Base-by-base conservation (phyloP, 139 green algal genomes). In the Micractinium sp. region DNA sequence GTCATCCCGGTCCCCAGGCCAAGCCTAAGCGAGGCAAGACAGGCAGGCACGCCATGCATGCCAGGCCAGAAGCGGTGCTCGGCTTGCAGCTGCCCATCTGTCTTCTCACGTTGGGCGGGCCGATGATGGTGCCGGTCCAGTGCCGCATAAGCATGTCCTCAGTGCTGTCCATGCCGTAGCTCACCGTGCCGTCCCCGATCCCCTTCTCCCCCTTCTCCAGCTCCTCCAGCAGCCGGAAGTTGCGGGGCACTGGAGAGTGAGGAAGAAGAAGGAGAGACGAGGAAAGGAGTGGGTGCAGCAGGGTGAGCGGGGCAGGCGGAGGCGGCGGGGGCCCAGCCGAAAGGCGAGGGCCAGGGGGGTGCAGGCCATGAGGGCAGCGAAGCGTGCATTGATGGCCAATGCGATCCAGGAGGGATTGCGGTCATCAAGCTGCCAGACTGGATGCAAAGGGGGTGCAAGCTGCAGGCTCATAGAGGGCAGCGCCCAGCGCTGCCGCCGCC, bases 51-150 rank as follows among this genome's bases (percentile, higher is more conserved):
- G 47, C 47, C 9, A 56, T 56, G 47, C 47, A 5, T 56, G 5
- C 47, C 47, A 56, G 47, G 47, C 47, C 47, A 56, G 9, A 56
- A 56, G 9, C 9, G 47, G 47, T 56, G 47, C 47, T 9, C 9
- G 47, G 5, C n/a, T 9, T 5, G 47, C 47, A 56, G 47, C 47
- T 56, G 47, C 47, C 47, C 9, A 9, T 5, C 47, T 56, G 47
- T 5, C 47, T 27, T 16, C 93, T 73, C 86, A 96, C 95, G 90
- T 96, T 97, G 81, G 92, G 92, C 2, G 98, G 97, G 0, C 98
- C 98, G 85, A 99, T 98, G 85, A 99, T 99, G 18, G 98, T 99
- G 31, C 98, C 97, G 16, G 94, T 99, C 98, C 98, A 99, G 92
- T 95, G 94, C 35, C 93, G 92, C 97, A 99, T 99, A 15, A 97